Conservation (phyloP, 768 basidiomycete species). For the Candolleomyces eurysporus region DNA sequence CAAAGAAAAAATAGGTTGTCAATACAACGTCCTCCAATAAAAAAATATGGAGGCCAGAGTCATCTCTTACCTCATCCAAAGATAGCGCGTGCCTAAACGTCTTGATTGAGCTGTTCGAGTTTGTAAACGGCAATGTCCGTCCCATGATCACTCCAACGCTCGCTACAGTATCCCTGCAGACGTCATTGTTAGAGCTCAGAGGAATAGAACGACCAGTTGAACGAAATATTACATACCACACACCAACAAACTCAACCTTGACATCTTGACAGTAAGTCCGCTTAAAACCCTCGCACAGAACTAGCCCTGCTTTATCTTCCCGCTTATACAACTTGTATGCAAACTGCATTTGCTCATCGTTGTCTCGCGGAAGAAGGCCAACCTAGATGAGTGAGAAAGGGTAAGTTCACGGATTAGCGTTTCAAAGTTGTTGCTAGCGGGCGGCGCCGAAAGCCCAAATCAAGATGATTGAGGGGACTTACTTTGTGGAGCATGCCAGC, state of each 20-base stretch:
- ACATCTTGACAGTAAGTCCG: conserved; percentile 64
- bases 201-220: not conserved
- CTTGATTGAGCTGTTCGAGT: conserved; percentile 61
- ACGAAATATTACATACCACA: conserved; percentile 52
- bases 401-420: not conserved
- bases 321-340: conserved; percentile 72
- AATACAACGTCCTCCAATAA: not conserved
- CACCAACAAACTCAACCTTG: conserved; percentile 76
- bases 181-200: not conserved
- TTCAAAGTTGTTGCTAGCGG: not conserved
- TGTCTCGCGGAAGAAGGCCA: conserved; percentile 67
- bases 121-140: conserved; percentile 64
- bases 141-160: conserved; percentile 68
- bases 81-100: conserved; percentile 76
- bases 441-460: not conserved
- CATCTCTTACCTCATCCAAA: conserved; percentile 63
- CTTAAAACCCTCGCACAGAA: conserved; percentile 67
- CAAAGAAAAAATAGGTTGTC: not conserved
- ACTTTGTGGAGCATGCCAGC: conserved; percentile 77
- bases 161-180: conserved; percentile 73
- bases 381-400: conserved; percentile 38
- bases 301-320: conserved; percentile 40
- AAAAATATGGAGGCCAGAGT: not conserved
- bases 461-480: not conserved
- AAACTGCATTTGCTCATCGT: conserved; percentile 66